Base-by-base conservation (phyloP, 805 yeast species). In the Candida adriatica region DNA sequence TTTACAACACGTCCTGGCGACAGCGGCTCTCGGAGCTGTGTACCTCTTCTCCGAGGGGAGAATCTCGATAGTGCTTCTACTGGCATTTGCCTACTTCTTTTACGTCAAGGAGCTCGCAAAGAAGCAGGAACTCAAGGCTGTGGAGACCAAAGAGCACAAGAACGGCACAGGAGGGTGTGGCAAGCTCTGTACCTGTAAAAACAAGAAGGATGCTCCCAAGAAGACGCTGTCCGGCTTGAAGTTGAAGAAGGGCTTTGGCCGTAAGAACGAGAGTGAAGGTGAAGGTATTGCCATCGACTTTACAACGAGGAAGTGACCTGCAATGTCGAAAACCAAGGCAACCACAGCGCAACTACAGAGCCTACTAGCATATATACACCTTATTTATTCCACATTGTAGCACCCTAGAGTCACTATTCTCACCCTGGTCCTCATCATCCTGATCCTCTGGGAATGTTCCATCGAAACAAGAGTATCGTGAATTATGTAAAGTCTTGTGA, bases 41-140 rank as follows among this genome's bases (percentile, higher is more conserved):
- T 49, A 49, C 33, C 39, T 37, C 26, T n/a, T 47, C 14, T 42
- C 53, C 24, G 63, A 64, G 16, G 70, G 70, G 16, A 53, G 68
- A 39, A 10, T 50, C 4, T 48, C 65, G 13, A 33, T 63, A 8
- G 51, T 57, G 2, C 27, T 61, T 5, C 53, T 60, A 1, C 26
- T 49, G 2, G 34, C 43, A 4, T 41, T 51, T 6, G 33, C 55
- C 4, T 45, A 53, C 20, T 47, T 46, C 31, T 39, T 49, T 17
- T 47, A 56, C 18, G 34, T 42, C 28, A 46, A 35, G 30, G 42
- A 43, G 30, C 41, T 16, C 27, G 13, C 24, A 8, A 11, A 19
- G 8, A 19, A 19, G 8, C 22, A 23, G 7, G 14, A 18, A 13
- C n/a, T n/a, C 20, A 17, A 21, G 31, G 19, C 16, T 3, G 26